phyloP scores from a whole-genome alignment of 257 asterid genomes.

The Gentiana dahurica region DNA sequence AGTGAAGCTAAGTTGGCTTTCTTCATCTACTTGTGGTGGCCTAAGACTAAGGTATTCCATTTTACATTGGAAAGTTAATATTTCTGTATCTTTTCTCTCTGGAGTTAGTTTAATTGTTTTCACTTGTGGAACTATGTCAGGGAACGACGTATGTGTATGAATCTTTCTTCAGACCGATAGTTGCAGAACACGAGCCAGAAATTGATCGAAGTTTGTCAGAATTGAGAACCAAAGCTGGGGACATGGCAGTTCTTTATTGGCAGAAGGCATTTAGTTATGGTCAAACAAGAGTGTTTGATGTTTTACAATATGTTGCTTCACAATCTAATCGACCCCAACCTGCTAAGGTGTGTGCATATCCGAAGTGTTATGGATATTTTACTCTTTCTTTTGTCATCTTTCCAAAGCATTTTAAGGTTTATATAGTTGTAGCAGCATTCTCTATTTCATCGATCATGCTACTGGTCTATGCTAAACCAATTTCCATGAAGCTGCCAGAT shows the following conservation, averaged over 20 bases:
- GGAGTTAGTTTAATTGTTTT: slow-evolving; percentile 4
- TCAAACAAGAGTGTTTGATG: slow-evolving; percentile 70
- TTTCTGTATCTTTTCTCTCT: slow-evolving; percentile 1
- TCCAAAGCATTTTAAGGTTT: no score
- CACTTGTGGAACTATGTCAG: slow-evolving; percentile 35
- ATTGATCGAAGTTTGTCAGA: slow-evolving; percentile 79
- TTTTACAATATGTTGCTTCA: slow-evolving; percentile 72
- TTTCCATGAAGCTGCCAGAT: no score
- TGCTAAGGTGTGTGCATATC: slow-evolving; percentile 39
- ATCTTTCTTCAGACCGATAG: slow-evolving; percentile 84
- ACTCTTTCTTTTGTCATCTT: no score
- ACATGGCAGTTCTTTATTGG: slow-evolving; percentile 50
- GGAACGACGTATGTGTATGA: slow-evolving; percentile 83
- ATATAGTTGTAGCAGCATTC: no score
- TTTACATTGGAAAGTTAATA: slow-evolving; percentile 4
- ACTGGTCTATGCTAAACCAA: no score
- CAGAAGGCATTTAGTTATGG: slow-evolving; percentile 52
- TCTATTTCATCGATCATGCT: no score
- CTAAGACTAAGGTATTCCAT: slow-evolving; percentile 69
- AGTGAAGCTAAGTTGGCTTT: slow-evolving; percentile 95
- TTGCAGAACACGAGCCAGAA: slow-evolving; percentile 74
- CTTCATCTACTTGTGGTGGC: slow-evolving; percentile 82
- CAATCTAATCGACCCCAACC: slow-evolving; percentile 55
- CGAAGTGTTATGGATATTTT: no score
- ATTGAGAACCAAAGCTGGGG: slow-evolving; percentile 71